Percentiles rank a stretch among this genome's conserved stretches.
phyloP scores from a whole-genome alignment of 202 grass and related monocot genomes.

The Setaria viridis region DNA sequence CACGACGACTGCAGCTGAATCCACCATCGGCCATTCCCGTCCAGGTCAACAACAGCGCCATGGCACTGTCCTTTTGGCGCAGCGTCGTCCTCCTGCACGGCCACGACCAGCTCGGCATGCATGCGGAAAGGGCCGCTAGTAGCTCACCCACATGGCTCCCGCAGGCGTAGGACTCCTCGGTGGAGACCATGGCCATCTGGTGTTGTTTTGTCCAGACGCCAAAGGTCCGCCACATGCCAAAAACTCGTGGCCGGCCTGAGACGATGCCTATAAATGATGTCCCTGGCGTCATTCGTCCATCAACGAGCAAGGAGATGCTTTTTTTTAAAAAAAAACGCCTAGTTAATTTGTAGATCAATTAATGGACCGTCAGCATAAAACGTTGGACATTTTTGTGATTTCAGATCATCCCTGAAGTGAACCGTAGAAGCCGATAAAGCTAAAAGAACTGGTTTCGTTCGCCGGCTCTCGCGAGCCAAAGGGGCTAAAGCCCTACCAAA shows the following conservation, averaged over 20 bases:
- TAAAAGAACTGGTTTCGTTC: too few species aligned
- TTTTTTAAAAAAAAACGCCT: too few species aligned
- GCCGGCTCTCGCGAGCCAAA: too few species aligned
- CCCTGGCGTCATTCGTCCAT: not conserved
- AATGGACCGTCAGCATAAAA: too few species aligned
- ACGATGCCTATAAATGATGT: not conserved
- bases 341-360: not conserved
- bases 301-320: not conserved
- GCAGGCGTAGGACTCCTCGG: conserved; percentile 7
- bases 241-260: too few species aligned
- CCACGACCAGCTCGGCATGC: not conserved
- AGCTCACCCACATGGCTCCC: not conserved
- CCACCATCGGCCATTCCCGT: not conserved
- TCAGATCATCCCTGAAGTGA: too few species aligned
- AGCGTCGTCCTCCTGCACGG: not conserved
- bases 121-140: not conserved
- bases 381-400: too few species aligned
- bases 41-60: not conserved
- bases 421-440: too few species aligned
- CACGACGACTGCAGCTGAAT: not conserved
- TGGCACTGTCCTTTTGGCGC: not conserved
- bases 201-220: not conserved
- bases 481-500: too few species aligned
- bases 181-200: conserved; percentile 1
- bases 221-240: not conserved